Evolutionary conservation across 768 basidiomycete species (phyloP).

Genomic region (Lentinula detonsa): DNA sequence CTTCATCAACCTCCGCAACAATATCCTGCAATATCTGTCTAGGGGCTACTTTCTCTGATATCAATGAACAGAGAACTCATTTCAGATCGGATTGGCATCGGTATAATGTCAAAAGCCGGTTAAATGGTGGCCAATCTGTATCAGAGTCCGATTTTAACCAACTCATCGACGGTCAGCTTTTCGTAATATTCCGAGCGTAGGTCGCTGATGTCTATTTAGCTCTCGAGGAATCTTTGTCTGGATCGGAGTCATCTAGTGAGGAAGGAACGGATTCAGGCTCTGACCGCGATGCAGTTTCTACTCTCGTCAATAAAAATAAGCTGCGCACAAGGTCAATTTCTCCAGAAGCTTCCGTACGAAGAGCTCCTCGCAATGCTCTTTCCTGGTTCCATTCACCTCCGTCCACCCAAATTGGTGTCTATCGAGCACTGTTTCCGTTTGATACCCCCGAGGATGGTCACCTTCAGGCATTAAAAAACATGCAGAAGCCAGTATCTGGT

Average conservation of each 20-base stretch:
- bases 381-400: conserved; percentile 89
- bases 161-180: conserved; percentile 69
- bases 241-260: conserved; percentile 73
- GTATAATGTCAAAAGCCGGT: conserved; percentile 86
- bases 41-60: conserved; percentile 59
- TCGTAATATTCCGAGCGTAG: background rate
- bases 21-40: conserved; percentile 70
- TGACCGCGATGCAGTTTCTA: conserved; percentile 60
- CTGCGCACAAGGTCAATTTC: conserved; percentile 39
- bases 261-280: conserved; percentile 37
- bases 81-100: conserved; percentile 97
- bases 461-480: conserved; percentile 53
- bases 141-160: conserved; percentile 67
- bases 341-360: conserved; percentile 26
- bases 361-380: conserved; percentile 55
- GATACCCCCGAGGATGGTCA: conserved; percentile 38
- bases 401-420: conserved; percentile 85
- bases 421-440: conserved; percentile 68
- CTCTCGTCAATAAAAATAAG: conserved; percentile 60
- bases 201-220: conserved; percentile 28
- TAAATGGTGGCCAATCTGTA: conserved; percentile 58
- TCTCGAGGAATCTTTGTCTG: conserved; percentile 86
- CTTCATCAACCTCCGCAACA: conserved; percentile 31
- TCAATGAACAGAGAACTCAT: conserved; percentile 81
- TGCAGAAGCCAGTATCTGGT: conserved; percentile 48